phyloP scores from a whole-genome alignment of 164 flowering plant genomes.

The Malania oleifera region DNA sequence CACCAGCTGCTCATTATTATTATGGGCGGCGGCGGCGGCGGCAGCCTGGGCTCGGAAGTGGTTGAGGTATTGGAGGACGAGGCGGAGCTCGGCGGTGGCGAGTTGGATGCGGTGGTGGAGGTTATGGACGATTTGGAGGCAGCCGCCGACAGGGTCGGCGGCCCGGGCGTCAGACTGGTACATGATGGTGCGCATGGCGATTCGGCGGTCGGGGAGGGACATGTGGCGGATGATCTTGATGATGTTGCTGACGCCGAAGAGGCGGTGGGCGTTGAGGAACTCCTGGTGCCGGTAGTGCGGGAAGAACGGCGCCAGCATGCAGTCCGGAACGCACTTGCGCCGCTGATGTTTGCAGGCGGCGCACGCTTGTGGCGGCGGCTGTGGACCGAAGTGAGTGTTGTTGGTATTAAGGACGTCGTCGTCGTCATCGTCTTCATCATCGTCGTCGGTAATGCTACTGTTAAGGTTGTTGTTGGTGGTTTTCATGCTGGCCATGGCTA shows the following conservation, averaged over 20 bases:
- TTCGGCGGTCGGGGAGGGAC: slow-evolving; percentile 22
- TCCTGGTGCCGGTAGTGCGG: slow-evolving; percentile 50
- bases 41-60: slow-evolving; percentile 23
- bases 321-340: slow-evolving; percentile 59
- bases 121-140: slow-evolving; percentile 29
- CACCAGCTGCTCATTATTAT: too few species aligned
- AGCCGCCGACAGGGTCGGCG: slow-evolving; percentile 59
- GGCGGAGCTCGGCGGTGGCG: slow-evolving; percentile 33
- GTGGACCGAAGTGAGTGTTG: too few species aligned
- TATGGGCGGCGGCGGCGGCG: background rate
- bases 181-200: slow-evolving; percentile 62
- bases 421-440: too few species aligned
- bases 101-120: slow-evolving; percentile 31
- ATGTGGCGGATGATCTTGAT: slow-evolving; percentile 39
- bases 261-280: slow-evolving; percentile 61
- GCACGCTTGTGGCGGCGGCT: slow-evolving; percentile 54
- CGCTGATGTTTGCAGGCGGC: slow-evolving; percentile 79
- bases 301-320: slow-evolving; percentile 63
- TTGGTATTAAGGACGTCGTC: too few species aligned
- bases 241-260: slow-evolving; percentile 74
- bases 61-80: slow-evolving; percentile 35
- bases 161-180: slow-evolving; percentile 53
- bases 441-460: too few species aligned
- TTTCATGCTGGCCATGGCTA: background rate
- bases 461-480: slow-evolving; percentile 1